A percentile compares a stretch with the other conserved stretches of the same genome.
Evolutionary conservation across 1,139 yeast genomes (phyloP).

Genomic region (Yamadazyma atmosphaerica): DNA sequence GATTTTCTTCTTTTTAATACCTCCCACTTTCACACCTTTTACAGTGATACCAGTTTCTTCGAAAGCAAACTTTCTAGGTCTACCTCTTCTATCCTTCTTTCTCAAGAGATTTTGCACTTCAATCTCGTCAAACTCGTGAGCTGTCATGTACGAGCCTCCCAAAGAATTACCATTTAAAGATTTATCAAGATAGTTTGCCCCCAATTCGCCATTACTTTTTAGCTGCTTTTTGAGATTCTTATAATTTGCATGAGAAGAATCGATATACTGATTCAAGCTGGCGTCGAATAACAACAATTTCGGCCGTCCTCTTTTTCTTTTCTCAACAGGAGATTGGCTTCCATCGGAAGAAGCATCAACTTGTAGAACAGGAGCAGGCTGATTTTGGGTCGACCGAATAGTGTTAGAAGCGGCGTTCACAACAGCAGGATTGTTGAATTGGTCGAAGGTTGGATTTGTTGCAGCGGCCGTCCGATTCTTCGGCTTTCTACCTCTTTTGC

Average conservation of each 20-base stretch:
- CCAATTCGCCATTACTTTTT: slow-evolving; percentile 23
- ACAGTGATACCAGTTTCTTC: slow-evolving; percentile 52
- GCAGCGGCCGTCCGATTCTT: slow-evolving; percentile 11
- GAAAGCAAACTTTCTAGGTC: slow-evolving; percentile 53
- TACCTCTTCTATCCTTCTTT: slow-evolving; percentile 48
- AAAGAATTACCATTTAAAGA: neutral
- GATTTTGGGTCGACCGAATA: neutral
- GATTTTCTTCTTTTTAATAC: slow-evolving; percentile 29
- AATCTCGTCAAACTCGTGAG: slow-evolving; percentile 30
- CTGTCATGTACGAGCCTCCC: slow-evolving; percentile 1
- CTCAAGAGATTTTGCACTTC: slow-evolving; percentile 40
- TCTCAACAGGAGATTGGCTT: slow-evolving; percentile 14
- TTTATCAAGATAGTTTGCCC: slow-evolving; percentile 9
- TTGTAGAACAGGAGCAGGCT: slow-evolving; percentile 2
- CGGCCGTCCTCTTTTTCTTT: slow-evolving; percentile 48
- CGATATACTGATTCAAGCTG: slow-evolving; percentile 41
- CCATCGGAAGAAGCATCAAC: neutral
- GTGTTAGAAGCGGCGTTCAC: neutral
- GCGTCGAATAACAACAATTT: slow-evolving; percentile 46
- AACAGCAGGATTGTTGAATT: slow-evolving; percentile 5
- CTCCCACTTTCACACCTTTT: slow-evolving; percentile 46
- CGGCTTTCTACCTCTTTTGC: slow-evolving; percentile 13
- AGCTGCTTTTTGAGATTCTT: slow-evolving; percentile 39
- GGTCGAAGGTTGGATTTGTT: slow-evolving; percentile 12
- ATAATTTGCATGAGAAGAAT: slow-evolving; percentile 45